Evolutionary conservation across 2,329 filamentous ascomycete species (phyloP).

Genomic region (Colletotrichum camelliae): DNA sequence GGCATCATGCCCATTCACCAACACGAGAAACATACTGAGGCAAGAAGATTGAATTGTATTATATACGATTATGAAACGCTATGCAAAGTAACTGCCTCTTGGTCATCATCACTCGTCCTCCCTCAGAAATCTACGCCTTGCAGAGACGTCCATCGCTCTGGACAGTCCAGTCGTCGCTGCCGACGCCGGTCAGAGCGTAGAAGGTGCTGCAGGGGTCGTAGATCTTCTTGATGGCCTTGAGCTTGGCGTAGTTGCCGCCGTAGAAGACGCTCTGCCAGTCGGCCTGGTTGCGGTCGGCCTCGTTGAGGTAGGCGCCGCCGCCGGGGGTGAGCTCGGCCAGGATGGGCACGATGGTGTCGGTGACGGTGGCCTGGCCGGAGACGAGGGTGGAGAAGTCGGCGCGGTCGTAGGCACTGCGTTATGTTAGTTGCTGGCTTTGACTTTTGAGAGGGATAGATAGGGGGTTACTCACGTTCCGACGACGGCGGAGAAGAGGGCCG

Average conservation of each 20-base stretch:
- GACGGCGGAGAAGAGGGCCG: constrained; percentile 14
- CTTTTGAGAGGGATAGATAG: no score
- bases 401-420: background rate
- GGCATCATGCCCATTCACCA: no score
- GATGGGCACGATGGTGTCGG: background rate
- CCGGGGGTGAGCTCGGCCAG: constrained; percentile 35
- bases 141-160: constrained; percentile 24
- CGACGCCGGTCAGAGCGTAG: constrained; percentile 54
- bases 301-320: constrained; percentile 54
- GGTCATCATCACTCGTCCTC: background rate
- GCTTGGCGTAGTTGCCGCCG: constrained; percentile 47
- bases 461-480: constrained; percentile 11
- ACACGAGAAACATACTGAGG: background rate
- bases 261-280: constrained; percentile 51
- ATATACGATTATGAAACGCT: background rate
- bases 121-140: background rate
- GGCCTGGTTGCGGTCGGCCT: constrained; percentile 53
- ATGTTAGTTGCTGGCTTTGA: background rate
- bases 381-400: constrained; percentile 10
- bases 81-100: background rate
- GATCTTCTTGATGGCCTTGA: constrained; percentile 50
- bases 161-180: constrained; percentile 54
- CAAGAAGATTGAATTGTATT: background rate
- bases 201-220: constrained; percentile 53
- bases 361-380: background rate